phyloP scores from a whole-genome alignment of 2,329 filamentous ascomycete genomes.

The Dothistroma septosporum region DNA sequence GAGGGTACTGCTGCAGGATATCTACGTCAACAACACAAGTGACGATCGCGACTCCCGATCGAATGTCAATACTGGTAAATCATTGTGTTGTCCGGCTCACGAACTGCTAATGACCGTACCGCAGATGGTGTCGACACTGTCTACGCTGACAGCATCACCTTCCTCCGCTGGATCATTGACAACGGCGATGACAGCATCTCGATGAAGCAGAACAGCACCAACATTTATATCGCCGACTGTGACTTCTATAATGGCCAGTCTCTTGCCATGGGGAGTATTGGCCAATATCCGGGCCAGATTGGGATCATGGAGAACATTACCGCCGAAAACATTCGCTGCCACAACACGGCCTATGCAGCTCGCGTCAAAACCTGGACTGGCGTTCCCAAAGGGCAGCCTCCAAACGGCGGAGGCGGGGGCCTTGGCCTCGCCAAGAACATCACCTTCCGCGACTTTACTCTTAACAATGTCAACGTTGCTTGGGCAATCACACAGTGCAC shows the following conservation, averaged over 20 bases:
- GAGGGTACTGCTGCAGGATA: constrained; percentile 47
- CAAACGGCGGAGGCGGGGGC: constrained; percentile 57
- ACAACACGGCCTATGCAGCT: constrained; percentile 17
- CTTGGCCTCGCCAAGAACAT: constrained; percentile 43
- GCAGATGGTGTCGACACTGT: constrained; percentile 52
- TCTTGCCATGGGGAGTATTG: constrained; percentile 55
- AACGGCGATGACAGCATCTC: constrained; percentile 54
- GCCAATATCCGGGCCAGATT: constrained; percentile 49
- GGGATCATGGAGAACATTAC: constrained; percentile 51
- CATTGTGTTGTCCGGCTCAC: neutral
- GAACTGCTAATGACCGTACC: neutral
- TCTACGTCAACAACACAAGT: constrained; percentile 54
- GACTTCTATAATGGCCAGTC: constrained; percentile 50
- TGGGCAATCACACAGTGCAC: constrained; percentile 33
- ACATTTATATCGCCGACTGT: constrained; percentile 50
- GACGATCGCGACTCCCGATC: constrained; percentile 28
- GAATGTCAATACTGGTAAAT: constrained; percentile 36
- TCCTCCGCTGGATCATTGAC: constrained; percentile 50
- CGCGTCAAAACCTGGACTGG: constrained; percentile 57
- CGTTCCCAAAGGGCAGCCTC: constrained; percentile 45
- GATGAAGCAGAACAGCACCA: constrained; percentile 54
- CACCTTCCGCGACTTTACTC: constrained; percentile 33
- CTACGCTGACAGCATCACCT: constrained; percentile 50
- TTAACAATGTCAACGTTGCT: constrained; percentile 24
- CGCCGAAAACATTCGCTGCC: constrained; percentile 42